Evolutionary conservation across 345 rosid genomes (phyloP).

Genomic region (Syzygium oleosum): DNA sequence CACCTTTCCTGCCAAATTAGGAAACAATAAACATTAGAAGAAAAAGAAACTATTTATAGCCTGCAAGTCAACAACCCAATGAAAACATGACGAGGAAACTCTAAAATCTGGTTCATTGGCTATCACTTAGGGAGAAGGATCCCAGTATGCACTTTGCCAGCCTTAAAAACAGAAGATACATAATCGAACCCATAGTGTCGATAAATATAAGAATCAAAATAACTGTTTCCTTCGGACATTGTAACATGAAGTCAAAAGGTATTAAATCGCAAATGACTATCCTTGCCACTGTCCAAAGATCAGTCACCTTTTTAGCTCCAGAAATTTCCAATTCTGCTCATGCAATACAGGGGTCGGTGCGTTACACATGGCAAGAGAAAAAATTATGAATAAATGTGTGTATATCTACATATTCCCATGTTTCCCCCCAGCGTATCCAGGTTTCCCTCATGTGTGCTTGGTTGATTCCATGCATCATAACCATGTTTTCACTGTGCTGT

Average conservation of each 20-base stretch:
- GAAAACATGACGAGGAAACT: background rate
- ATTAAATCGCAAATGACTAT: background rate
- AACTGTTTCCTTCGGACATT: background rate
- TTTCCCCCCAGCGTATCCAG: background rate
- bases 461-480: background rate
- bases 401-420: background rate
- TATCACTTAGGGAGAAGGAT: background rate
- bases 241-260: background rate
- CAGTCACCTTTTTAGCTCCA: background rate
- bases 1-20: constrained; percentile 38
- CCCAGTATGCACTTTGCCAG: background rate
- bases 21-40: background rate
- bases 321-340: background rate
- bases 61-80: background rate
- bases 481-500: background rate
- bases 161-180: background rate
- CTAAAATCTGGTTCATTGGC: background rate
- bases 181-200: background rate
- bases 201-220: background rate
- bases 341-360: background rate
- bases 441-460: background rate
- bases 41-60: background rate
- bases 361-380: background rate
- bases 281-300: background rate
- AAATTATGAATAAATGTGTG: background rate